Evolutionary conservation across 768 basidiomycete species (phyloP).

Genomic region (Rhodosporidiobolus sp.): DNA sequence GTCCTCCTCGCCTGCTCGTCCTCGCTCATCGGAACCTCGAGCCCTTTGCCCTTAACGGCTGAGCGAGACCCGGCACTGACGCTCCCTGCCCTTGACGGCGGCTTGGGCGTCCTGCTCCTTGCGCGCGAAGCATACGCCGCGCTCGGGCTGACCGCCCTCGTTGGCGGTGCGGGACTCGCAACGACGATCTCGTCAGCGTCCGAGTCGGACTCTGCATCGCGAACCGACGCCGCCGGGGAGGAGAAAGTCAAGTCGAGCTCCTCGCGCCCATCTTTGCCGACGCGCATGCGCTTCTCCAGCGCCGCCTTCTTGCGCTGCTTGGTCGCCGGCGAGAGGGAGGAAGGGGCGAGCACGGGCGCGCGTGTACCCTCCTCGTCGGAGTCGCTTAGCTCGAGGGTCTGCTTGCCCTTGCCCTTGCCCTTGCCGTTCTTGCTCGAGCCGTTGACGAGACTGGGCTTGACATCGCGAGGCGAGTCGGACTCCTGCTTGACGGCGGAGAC

Average conservation of each 20-base stretch:
- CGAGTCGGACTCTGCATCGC: neutral
- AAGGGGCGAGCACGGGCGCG: neutral
- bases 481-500: neutral
- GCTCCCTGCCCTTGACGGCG: too few relatives aligned
- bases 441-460: neutral
- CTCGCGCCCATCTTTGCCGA: neutral
- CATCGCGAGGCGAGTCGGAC: neutral
- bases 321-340: neutral
- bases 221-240: neutral
- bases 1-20: too few relatives aligned
- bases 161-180: too few relatives aligned
- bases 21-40: too few relatives aligned
- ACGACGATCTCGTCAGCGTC: slow-evolving; percentile 5
- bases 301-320: neutral
- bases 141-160: neutral
- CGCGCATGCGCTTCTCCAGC: neutral
- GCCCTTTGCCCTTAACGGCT: too few relatives aligned
- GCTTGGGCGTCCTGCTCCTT: too few relatives aligned
- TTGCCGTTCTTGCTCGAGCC: neutral
- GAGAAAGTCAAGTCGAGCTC: slow-evolving; percentile 15
- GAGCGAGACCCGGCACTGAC: too few relatives aligned
- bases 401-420: neutral
- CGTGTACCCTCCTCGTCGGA: too few relatives aligned
- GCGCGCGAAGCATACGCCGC: neutral
- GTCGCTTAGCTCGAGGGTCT: neutral